Conservation (phyloP, 202 grass and related monocot genomes). For the Zizania palustris region DNA sequence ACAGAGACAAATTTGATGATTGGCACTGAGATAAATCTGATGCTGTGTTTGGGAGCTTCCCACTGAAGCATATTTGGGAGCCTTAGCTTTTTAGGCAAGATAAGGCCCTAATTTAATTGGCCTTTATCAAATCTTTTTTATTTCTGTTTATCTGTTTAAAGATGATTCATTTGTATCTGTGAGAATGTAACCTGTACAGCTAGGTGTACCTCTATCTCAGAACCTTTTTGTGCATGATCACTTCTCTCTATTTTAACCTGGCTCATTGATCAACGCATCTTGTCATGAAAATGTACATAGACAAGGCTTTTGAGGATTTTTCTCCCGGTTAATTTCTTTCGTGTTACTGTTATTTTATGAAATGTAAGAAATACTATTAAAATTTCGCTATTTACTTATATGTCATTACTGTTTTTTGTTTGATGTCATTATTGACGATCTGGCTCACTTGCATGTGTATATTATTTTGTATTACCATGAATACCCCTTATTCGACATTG, state of each 20-base stretch:
- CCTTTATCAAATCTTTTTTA: neutral
- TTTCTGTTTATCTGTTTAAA: constrained; percentile 8
- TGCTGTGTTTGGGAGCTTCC: constrained; percentile 7
- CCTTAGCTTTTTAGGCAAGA: constrained; percentile 22
- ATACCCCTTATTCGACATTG: no score
- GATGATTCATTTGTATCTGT: constrained; percentile 20
- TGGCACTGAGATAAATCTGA: neutral
- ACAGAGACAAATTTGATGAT: neutral
- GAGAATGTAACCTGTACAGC: neutral
- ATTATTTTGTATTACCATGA: no score
- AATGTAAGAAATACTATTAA: no score
- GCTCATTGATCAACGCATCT: no score
- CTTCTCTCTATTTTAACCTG: neutral
- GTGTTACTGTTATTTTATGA: no score
- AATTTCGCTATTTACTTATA: no score
- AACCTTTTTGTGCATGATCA: neutral
- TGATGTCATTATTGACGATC: no score
- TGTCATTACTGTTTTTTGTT: no score
- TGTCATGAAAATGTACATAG: no score
- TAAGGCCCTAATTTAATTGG: constrained; percentile 6
- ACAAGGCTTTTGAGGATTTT: no score
- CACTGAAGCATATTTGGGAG: neutral
- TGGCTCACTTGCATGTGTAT: no score
- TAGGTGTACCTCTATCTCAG: neutral
- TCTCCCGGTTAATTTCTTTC: no score